Evolutionary conservation across 2,329 filamentous ascomycete genomes (phyloP).

Genomic region (Neobulgaria alba): DNA sequence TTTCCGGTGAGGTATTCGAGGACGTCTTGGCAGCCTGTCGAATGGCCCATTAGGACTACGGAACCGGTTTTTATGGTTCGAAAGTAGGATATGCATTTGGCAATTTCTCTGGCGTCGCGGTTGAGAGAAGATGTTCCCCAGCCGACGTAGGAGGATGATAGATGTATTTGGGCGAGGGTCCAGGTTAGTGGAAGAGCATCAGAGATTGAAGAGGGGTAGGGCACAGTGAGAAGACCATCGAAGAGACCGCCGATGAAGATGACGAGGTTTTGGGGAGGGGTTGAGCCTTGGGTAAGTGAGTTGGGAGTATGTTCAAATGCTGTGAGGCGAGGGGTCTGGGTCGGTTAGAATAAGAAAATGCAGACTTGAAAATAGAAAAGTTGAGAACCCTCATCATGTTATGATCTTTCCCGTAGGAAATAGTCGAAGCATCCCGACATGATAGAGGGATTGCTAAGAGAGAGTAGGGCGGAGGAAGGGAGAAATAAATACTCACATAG

Average conservation of each 20-base stretch:
- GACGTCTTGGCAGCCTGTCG: slow-evolving; percentile 60
- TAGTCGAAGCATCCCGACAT: too few relatives aligned
- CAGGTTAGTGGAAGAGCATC: slow-evolving; percentile 30
- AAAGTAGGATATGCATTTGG: slow-evolving; percentile 41
- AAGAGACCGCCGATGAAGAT: slow-evolving; percentile 47
- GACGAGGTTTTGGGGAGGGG: slow-evolving; percentile 34
- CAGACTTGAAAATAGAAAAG: neutral
- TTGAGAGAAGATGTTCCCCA: slow-evolving; percentile 37
- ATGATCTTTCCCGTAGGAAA: too few relatives aligned
- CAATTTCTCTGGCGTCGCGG: slow-evolving; percentile 41
- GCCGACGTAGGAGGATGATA: slow-evolving; percentile 33
- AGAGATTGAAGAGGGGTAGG: slow-evolving; percentile 37
- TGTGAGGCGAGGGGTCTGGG: slow-evolving; percentile 23
- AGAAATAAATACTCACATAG: slow-evolving; percentile 15
- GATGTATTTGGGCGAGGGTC: slow-evolving; percentile 38
- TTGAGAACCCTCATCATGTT: too few relatives aligned
- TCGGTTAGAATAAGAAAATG: neutral
- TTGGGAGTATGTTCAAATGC: slow-evolving; percentile 27
- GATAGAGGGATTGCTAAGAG: neutral
- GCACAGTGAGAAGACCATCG: slow-evolving; percentile 42
- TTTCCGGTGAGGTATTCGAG: slow-evolving; percentile 49
- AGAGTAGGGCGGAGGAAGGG: neutral
- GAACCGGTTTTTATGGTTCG: slow-evolving; percentile 36
- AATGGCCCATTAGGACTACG: slow-evolving; percentile 61
- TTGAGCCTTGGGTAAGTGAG: slow-evolving; percentile 4